These are phyloP conservation scores for Copromyces sp. DNA, from an alignment of 495 filamentous ascomycete genomes.

Conservation along the genomic window DNA sequence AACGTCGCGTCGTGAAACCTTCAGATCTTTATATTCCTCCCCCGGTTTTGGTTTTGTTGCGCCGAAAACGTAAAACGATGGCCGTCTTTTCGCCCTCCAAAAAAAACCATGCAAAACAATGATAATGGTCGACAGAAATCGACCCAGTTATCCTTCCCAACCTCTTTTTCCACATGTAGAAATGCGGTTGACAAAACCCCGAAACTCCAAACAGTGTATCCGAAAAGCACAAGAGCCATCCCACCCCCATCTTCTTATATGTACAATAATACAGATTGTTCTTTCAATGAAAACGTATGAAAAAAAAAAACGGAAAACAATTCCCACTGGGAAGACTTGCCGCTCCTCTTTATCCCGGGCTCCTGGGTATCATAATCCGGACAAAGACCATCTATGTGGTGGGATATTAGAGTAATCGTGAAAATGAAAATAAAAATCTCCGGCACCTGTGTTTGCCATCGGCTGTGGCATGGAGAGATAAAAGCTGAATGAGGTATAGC, in stretches of 20 bases:
- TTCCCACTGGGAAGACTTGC: background rate
- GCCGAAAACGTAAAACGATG: constrained; percentile 5
- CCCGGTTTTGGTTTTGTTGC: background rate
- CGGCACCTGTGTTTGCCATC: background rate
- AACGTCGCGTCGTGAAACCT: background rate
- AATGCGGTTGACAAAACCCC: background rate
- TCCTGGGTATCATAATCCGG: background rate
- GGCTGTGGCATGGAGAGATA: background rate
- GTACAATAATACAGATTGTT: background rate
- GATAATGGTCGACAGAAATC: background rate
- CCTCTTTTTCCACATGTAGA: background rate
- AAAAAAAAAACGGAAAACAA: background rate
- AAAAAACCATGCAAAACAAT: background rate
- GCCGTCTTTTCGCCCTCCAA: background rate
- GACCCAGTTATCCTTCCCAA: background rate
- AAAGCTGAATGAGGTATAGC: background rate
- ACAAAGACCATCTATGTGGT: background rate
- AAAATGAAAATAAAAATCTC: background rate
- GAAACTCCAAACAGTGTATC: background rate
- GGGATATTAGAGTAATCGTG: background rate
- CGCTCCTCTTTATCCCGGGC: background rate
- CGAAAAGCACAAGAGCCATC: background rate
- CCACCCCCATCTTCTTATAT: background rate
- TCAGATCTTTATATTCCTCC: background rate
- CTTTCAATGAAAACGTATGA: background rate